Base-by-base conservation (phyloP, 2,329 filamentous ascomycete species). In the Aspergillus pseudoglaucus region DNA sequence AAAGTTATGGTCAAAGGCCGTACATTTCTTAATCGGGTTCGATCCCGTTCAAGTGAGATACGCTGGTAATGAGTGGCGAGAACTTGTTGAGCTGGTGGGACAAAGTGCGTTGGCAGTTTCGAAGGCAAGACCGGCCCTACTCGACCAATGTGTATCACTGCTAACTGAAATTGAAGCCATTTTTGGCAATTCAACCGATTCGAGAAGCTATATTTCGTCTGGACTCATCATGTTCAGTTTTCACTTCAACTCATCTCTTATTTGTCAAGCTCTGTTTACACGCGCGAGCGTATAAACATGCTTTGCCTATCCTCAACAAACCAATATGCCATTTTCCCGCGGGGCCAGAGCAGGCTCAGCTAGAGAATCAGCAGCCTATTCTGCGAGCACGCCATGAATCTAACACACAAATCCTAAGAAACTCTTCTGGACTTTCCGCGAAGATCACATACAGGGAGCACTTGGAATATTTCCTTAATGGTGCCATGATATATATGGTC, bases 401-500 rank as follows among this genome's bases (percentile, higher is more conserved):
- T 4, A 64, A 57, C 49, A 52, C 61, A 17, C 53, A 55, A 14
- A 71, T 68, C 42, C 62, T 74, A 10, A 69, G 60, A 4, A 55
- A 63, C 20, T 44, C 54, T 15, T 67, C 69, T 6, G 69, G 67
- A 4, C 53, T 75, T n/a, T 67, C 70, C 10, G 57, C 65, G 3
- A 67, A 61, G 35, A 49, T 76, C 14, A 63, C 63, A n/a, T 66
- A 67, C 48, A 63, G 61, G 44, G 67, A 70, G 33, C 66, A 71
- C 38, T 70, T 88, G 17, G 80, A 85, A 60, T 89, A 88, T 62
- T 84, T 86, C 56, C 65, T 85, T 4, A 66, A 80, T 35, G 75
- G 80, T 15, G 84, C 79, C n/a, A 74, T 85, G 68, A 75, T 84
- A 38, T 85, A 83, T 62, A 81, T 84, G 59, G 73, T 76, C 2